phyloP scores from a whole-genome alignment of 371 early-diverging fungal genomes.

The Choanephora cucurbitarum region DNA sequence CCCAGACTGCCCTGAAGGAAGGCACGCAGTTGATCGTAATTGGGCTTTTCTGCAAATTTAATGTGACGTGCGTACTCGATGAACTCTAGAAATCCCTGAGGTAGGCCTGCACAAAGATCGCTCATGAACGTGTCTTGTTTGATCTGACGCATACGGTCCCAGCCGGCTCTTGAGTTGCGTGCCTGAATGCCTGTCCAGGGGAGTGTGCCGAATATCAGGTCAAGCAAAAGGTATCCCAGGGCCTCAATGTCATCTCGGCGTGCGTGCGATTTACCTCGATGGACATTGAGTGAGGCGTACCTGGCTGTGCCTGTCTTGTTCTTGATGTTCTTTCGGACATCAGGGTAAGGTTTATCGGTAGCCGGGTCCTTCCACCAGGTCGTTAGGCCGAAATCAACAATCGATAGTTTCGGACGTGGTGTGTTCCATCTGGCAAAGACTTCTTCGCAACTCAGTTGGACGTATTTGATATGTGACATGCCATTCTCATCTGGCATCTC shows the following conservation, averaged over 20 bases:
- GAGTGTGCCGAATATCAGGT: constrained; percentile 55
- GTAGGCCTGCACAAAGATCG: constrained; percentile 60
- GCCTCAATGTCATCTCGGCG: constrained; percentile 68
- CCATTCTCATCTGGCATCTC: constrained; percentile 23
- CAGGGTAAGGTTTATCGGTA: constrained; percentile 48
- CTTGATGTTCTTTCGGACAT: constrained; percentile 38
- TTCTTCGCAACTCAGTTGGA: constrained; percentile 26
- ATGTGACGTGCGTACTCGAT: constrained; percentile 78
- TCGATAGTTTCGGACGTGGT: constrained; percentile 30
- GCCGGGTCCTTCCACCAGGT: constrained; percentile 49
- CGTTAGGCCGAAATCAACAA: constrained; percentile 64
- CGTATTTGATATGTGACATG: constrained; percentile 20
- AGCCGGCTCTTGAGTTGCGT: constrained; percentile 56
- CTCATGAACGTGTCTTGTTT: constrained; percentile 55
- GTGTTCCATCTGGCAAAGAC: constrained; percentile 30
- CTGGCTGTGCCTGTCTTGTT: constrained; percentile 67
- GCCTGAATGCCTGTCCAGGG: constrained; percentile 70
- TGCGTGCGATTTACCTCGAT: constrained; percentile 56
- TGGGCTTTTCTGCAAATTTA: constrained; percentile 88
- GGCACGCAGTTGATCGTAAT: constrained; percentile 72
- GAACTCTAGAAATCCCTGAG: constrained; percentile 58
- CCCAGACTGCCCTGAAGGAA: constrained; percentile 40
- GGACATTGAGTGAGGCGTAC: constrained; percentile 65
- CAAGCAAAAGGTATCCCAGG: constrained; percentile 60
- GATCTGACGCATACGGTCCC: constrained; percentile 63